A percentile compares a stretch with the other conserved stretches of the same genome.
phyloP scores from a whole-genome alignment of 805 yeast genomes.

The Teunomyces panamensis region DNA sequence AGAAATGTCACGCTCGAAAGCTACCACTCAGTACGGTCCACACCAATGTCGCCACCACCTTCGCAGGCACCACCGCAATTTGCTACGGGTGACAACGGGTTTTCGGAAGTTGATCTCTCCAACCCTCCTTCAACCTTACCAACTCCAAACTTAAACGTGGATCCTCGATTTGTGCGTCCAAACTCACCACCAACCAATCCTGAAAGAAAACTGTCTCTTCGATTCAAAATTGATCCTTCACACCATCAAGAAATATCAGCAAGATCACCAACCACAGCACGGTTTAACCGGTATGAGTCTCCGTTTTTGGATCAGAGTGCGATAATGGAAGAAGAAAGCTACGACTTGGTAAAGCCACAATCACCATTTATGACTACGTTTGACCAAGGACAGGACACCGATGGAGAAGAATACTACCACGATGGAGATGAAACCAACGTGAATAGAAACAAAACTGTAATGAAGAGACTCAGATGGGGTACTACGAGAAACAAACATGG shows the following conservation, averaged over 20 bases:
- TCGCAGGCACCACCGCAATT: constrained; percentile 3
- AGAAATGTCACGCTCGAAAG: background rate
- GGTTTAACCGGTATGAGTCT: constrained; percentile 14
- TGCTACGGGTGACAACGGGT: background rate
- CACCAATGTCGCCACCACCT: constrained; percentile 2
- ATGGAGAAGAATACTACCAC: constrained; percentile 13
- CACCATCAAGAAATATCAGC: constrained; percentile 3
- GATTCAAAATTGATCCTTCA: constrained; percentile 29
- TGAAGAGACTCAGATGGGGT: constrained; percentile 87
- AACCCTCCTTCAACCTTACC: constrained; percentile 18
- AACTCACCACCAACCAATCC: constrained; percentile 6
- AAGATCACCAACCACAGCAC: constrained; percentile 1
- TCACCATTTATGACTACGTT: constrained; percentile 25
- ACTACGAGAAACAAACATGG: constrained; percentile 79
- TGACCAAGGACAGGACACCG: constrained; percentile 6
- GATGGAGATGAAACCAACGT: constrained; percentile 13
- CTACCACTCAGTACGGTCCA: background rate
- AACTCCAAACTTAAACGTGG: constrained; percentile 22
- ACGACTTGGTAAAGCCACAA: constrained; percentile 21
- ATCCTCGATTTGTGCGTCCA: constrained; percentile 7
- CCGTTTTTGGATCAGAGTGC: constrained; percentile 27
- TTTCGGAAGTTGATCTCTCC: constrained; percentile 11
- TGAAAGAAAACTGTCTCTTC: constrained; percentile 22
- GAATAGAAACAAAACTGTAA: constrained; percentile 42
- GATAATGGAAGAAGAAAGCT: constrained; percentile 24